phyloP scores from a whole-genome alignment of 768 basidiomycete genomes.

The Amanita exitialis region DNA sequence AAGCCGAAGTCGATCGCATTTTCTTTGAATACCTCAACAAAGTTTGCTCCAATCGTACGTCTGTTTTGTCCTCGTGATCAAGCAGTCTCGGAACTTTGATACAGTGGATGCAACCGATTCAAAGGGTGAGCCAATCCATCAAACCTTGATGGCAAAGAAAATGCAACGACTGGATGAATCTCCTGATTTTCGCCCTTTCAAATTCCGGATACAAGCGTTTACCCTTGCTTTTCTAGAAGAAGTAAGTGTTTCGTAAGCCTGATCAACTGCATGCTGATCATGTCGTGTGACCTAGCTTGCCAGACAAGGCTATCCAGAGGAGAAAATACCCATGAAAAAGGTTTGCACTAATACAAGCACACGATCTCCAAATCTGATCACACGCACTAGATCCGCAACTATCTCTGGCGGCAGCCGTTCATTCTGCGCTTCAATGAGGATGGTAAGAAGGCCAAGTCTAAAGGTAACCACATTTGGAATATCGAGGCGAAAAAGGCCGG shows the following conservation, averaged over 20 bases:
- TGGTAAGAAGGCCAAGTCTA: slow-evolving; percentile 97
- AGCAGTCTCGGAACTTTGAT: slow-evolving; percentile 12
- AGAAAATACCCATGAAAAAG: slow-evolving; percentile 96
- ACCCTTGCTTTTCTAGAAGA: slow-evolving; percentile 93
- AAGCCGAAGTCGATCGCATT: slow-evolving; percentile 75
- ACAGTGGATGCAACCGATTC: slow-evolving; percentile 86
- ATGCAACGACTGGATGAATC: slow-evolving; percentile 97
- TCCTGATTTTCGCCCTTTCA: slow-evolving; percentile 95
- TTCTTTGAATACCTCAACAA: slow-evolving; percentile 85
- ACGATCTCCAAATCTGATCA: slow-evolving; percentile 10
- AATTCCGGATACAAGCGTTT: slow-evolving; percentile 97
- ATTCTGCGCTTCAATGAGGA: slow-evolving; percentile 98
- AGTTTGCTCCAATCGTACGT: slow-evolving; percentile 84
- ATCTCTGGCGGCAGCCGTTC: slow-evolving; percentile 89
- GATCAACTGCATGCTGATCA: neutral
- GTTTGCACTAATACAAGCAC: slow-evolving; percentile 27
- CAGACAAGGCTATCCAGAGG: slow-evolving; percentile 80
- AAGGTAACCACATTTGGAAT: slow-evolving; percentile 99
- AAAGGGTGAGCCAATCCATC: slow-evolving; percentile 96
- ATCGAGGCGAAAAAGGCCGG: slow-evolving; percentile 83
- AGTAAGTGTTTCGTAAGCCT: slow-evolving; percentile 30
- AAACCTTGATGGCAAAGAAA: slow-evolving; percentile 97
- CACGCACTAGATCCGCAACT: slow-evolving; percentile 66
- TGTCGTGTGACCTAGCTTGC: slow-evolving; percentile 43
- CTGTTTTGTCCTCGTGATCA: slow-evolving; percentile 10